Evolutionary conservation across 345 rosid genomes (phyloP).

Genomic region (Salix exigua): DNA sequence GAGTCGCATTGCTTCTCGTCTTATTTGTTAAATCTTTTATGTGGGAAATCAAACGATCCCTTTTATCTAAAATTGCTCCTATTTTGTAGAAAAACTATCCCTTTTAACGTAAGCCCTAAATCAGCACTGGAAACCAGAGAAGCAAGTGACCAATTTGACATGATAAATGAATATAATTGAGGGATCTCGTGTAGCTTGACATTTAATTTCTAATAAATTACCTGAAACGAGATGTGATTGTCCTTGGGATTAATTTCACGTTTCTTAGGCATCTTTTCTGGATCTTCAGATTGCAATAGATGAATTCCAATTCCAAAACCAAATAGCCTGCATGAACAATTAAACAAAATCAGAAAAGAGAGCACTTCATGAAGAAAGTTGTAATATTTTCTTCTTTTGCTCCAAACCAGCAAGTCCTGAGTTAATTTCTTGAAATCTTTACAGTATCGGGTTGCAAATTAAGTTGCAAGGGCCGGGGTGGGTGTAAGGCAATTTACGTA

Average conservation of each 20-base stretch:
- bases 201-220: neutral
- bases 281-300: conserved; percentile 23
- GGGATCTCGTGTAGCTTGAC: neutral
- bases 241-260: conserved; percentile 38
- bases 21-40: too few species aligned
- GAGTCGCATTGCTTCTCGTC: neutral
- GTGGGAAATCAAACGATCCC: neutral
- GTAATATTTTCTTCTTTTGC: too few species aligned
- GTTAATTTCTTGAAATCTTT: neutral
- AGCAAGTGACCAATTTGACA: neutral
- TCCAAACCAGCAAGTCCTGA: too few species aligned
- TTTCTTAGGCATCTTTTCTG: conserved; percentile 17
- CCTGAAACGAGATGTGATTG: conserved; percentile 47
- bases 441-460: neutral
- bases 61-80: too few species aligned
- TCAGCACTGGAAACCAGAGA: neutral
- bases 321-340: conserved; percentile 24
- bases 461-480: neutral
- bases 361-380: neutral
- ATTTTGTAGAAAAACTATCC: neutral
- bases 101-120: neutral
- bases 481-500: neutral
- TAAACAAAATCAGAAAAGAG: neutral
- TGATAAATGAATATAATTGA: neutral
- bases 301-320: conserved; percentile 41